A percentile compares a stretch with the other conserved stretches of the same genome.
phyloP scores from a whole-genome alignment of 371 early-diverging fungal genomes.

The Entomophthora muscae region DNA sequence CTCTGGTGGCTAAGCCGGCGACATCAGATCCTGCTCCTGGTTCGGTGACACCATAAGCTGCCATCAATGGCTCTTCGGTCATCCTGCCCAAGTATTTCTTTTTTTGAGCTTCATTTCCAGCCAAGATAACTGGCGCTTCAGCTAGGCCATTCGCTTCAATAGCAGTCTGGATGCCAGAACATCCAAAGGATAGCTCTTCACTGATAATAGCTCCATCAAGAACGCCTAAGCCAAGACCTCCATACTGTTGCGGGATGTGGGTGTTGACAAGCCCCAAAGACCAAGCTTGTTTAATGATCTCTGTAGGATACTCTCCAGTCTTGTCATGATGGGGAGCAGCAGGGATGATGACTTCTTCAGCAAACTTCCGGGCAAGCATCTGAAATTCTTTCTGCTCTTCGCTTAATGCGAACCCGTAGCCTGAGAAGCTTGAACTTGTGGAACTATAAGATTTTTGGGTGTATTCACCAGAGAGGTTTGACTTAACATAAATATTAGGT shows the following conservation, averaged over 20 bases:
- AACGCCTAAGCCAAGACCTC: conserved; percentile 83
- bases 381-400: conserved; percentile 78
- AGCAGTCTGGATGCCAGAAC: conserved; percentile 92
- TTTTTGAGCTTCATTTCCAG: conserved; percentile 74
- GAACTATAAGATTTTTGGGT: no score
- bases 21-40: conserved; percentile 92
- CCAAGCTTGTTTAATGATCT: conserved; percentile 91
- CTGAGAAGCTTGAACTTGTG: not conserved
- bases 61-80: conserved; percentile 47
- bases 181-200: conserved; percentile 93
- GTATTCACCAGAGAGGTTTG: no score
- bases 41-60: conserved; percentile 91
- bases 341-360: conserved; percentile 79
- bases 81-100: conserved; percentile 86
- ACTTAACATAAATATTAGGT: no score
- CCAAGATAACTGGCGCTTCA: conserved; percentile 81
- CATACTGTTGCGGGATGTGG: conserved; percentile 73
- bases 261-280: conserved; percentile 87
- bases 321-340: conserved; percentile 85
- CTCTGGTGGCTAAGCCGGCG: conserved; percentile 69
- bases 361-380: conserved; percentile 84
- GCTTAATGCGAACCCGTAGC: conserved; percentile 35
- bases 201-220: conserved; percentile 75
- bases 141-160: conserved; percentile 92
- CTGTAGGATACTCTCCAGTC: conserved; percentile 83